These are phyloP conservation scores for Articulospora tetracladia DNA, from an alignment of 495 filamentous ascomycete genomes.

Conservation along the genomic window DNA sequence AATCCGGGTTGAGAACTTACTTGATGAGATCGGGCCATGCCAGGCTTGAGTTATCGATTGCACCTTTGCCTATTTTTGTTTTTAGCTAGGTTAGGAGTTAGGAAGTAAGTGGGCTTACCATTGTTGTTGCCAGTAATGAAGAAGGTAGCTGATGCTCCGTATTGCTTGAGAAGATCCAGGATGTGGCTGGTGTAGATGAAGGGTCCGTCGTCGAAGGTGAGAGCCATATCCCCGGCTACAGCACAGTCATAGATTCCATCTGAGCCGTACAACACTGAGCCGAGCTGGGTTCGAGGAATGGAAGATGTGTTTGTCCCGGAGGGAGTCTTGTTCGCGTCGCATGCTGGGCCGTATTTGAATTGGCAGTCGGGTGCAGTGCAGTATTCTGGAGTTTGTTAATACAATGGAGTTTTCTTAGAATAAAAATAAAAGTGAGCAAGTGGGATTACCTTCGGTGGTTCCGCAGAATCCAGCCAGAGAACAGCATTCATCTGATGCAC, in stretches of 20 bases:
- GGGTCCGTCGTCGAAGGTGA: constrained; percentile 72
- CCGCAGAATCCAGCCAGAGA: constrained; percentile 51
- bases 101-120: constrained; percentile 40
- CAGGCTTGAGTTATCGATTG: constrained; percentile 5
- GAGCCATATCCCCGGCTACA: constrained; percentile 37
- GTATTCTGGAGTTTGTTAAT: constrained; percentile 49
- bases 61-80: constrained; percentile 21
- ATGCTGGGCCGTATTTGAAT: constrained; percentile 58
- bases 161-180: constrained; percentile 55
- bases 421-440: too few species aligned
- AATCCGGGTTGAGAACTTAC: constrained; percentile 2
- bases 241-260: constrained; percentile 63
- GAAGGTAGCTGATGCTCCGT: constrained; percentile 61
- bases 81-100: constrained; percentile 46
- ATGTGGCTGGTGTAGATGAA: constrained; percentile 57
- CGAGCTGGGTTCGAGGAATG: constrained; percentile 56
- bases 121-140: constrained; percentile 50
- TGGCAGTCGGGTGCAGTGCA: constrained; percentile 69
- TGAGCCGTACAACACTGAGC: constrained; percentile 55
- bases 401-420: neutral
- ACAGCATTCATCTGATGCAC: constrained; percentile 58
- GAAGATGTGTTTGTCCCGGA: constrained; percentile 54
- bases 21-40: constrained; percentile 13
- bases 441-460: neutral
- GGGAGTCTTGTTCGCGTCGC: constrained; percentile 65